Conservation (phyloP, 2,329 filamentous ascomycete genomes). For the Fusarium staphyleae region DNA sequence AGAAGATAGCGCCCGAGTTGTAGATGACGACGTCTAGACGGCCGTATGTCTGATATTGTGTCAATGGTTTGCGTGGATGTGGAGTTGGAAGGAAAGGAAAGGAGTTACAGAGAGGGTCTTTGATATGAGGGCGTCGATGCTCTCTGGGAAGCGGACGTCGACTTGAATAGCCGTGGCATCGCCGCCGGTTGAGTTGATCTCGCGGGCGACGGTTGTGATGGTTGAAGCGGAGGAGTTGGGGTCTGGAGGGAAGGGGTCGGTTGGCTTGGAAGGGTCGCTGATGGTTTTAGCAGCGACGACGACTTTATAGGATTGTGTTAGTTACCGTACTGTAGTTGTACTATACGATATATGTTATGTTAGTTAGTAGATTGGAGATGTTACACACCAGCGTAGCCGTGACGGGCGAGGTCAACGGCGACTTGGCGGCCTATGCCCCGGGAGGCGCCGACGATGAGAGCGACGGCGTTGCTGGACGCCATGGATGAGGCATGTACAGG, state of each 20-base stretch:
- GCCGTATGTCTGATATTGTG: constrained; percentile 55
- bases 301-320: constrained; percentile 51
- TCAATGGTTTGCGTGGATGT: background rate
- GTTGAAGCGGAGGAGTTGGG: constrained; percentile 79
- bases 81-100: background rate
- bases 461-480: constrained; percentile 59
- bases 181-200: constrained; percentile 72
- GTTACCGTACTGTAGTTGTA: too few relatives aligned
- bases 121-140: constrained; percentile 66
- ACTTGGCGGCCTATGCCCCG: constrained; percentile 83
- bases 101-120: constrained; percentile 55
- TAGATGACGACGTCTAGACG: constrained; percentile 79
- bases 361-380: too few relatives aligned
- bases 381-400: constrained; percentile 70
- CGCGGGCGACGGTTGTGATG: constrained; percentile 79
- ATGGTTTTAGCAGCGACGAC: constrained; percentile 80
- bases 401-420: constrained; percentile 75
- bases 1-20: constrained; percentile 87
- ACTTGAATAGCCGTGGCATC: constrained; percentile 71
- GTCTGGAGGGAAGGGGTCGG: constrained; percentile 72
- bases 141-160: constrained; percentile 71
- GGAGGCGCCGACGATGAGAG: constrained; percentile 77
- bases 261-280: constrained; percentile 63
- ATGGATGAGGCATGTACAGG: constrained; percentile 15
- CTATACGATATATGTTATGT: background rate